Evolutionary conservation across 495 filamentous ascomycete species (phyloP).

Genomic region (Cudoniella acicularis): DNA sequence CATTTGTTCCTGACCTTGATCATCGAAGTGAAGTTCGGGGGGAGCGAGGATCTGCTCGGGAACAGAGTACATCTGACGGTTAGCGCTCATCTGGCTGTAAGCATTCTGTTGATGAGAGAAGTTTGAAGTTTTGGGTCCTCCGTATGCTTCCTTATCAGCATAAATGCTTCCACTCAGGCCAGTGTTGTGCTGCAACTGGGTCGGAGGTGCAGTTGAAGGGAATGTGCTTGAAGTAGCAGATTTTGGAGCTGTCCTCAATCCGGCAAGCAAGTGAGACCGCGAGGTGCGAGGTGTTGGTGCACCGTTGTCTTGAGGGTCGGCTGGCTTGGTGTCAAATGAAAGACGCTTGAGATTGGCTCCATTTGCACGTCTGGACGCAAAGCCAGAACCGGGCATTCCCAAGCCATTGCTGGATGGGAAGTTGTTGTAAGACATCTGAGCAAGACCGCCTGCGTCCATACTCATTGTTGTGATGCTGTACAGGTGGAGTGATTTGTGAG

Average conservation of each 20-base stretch:
- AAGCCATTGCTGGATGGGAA: constrained; percentile 66
- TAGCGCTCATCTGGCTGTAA: constrained; percentile 42
- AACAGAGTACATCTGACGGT: constrained; percentile 60
- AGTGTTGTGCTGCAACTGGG: constrained; percentile 31
- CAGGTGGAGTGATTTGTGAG: constrained; percentile 11
- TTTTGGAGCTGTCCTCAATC: constrained; percentile 89
- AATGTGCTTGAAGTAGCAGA: constrained; percentile 64
- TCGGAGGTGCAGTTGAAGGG: constrained; percentile 59
- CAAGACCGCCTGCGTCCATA: constrained; percentile 98
- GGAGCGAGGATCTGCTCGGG: constrained; percentile 86
- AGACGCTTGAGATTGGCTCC: constrained; percentile 83
- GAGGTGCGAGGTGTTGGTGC: constrained; percentile 84
- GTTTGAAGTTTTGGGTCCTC: constrained; percentile 49
- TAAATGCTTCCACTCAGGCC: constrained; percentile 45
- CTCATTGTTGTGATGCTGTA: constrained; percentile 48
- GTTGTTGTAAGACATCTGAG: constrained; percentile 96
- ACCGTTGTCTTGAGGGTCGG: constrained; percentile 46
- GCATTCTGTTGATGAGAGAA: constrained; percentile 40
- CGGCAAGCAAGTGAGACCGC: constrained; percentile 89
- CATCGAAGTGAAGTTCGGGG: constrained; percentile 67
- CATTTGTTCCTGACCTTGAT: constrained; percentile 61
- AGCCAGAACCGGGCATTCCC: constrained; percentile 70
- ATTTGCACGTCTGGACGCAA: constrained; percentile 75
- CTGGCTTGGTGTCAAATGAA: constrained; percentile 61
- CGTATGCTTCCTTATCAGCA: constrained; percentile 39